phyloP scores from a whole-genome alignment of 805 yeast genomes.

The Candida orba region DNA sequence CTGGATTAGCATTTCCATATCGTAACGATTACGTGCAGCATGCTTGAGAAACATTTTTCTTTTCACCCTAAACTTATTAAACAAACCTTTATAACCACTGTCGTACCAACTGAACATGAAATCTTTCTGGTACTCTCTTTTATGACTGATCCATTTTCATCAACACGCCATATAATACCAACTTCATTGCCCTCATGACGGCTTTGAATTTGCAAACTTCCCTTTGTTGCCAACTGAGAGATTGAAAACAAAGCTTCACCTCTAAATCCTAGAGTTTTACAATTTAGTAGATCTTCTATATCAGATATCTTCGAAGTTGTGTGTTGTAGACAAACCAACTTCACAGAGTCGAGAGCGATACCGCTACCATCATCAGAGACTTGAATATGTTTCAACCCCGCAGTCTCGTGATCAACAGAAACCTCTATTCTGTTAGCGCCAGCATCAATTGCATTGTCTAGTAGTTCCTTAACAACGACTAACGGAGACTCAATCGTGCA shows the following conservation, averaged over 20 bases:
- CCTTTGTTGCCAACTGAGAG: slow-evolving; percentile 21
- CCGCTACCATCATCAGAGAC: slow-evolving; percentile 39
- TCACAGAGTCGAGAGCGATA: slow-evolving; percentile 25
- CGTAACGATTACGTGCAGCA: slow-evolving; percentile 5
- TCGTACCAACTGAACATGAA: slow-evolving; percentile 27
- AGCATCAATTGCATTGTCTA: slow-evolving; percentile 88
- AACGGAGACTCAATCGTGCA: slow-evolving; percentile 44
- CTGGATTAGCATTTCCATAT: slow-evolving; percentile 19
- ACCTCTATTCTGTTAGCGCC: slow-evolving; percentile 44
- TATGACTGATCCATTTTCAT: neutral
- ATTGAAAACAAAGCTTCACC: slow-evolving; percentile 43
- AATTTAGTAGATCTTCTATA: slow-evolving; percentile 23
- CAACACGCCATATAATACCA: slow-evolving; percentile 3
- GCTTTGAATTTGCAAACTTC: slow-evolving; percentile 25
- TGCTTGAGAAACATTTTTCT: slow-evolving; percentile 19
- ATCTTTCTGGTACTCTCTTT: slow-evolving; percentile 40
- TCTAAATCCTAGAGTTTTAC: slow-evolving; percentile 38
- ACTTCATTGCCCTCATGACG: slow-evolving; percentile 20
- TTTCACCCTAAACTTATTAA: slow-evolving; percentile 29
- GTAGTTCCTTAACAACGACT: slow-evolving; percentile 81
- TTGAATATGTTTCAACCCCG: slow-evolving; percentile 54
- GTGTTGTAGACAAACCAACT: slow-evolving; percentile 29
- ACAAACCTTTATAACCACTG: slow-evolving; percentile 27
- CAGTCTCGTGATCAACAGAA: slow-evolving; percentile 67
- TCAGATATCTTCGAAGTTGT: slow-evolving; percentile 36